Evolutionary conservation across 2,329 filamentous ascomycete genomes (phyloP), one percentile per base, ranked within the genome.

Genomic region (Penicillium verrucosum): DNA sequence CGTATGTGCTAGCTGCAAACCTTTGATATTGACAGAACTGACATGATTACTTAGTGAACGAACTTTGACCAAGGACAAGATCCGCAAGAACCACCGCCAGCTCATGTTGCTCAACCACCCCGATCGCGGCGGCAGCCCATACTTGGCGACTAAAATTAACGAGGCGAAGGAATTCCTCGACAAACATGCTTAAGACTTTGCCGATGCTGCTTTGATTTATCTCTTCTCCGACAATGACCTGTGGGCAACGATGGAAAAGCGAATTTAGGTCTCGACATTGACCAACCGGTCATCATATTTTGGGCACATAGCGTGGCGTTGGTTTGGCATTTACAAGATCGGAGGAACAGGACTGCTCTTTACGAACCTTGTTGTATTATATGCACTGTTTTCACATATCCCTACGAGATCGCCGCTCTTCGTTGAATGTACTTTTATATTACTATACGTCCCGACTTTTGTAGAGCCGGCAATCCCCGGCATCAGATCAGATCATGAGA

Each of bases 21-120:
- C 23, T n/a, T 48, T 44, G 14, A 36, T 41, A 16, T 29, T 29
- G 25, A 29, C 36, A 21, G 21, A 21, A 36, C 41, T 51, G n/a
- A 52, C 48, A 29, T 11, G 2, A 38, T 29, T 12, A 12, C 18
- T n/a, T 6, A 97, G 92, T 62, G 94, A 99, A 78, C 85, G 92
- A 60, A 85, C 87, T 66, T 73, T 97, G 60, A 94, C 88, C 57
- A 96, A 95, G 77, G 93, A 97, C 45, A 94, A 96, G 73, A 81
- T 99, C 68, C 90, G 94, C 73, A 97, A 97, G 79, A 91, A 92
- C 67, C 94, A 99, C 78, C 88, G 94, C 62, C 91, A 88, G 53
- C 85, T 97, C 65, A 99, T 99, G 93, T 85, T 99, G 55, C 82
- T 96, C 64, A 99, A 99, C 81, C 94, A 99, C 76, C 94, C 94